These are phyloP conservation scores for Sonneratia caseolaris DNA, from an alignment of 345 rosid genomes.

Conservation along the genomic window DNA sequence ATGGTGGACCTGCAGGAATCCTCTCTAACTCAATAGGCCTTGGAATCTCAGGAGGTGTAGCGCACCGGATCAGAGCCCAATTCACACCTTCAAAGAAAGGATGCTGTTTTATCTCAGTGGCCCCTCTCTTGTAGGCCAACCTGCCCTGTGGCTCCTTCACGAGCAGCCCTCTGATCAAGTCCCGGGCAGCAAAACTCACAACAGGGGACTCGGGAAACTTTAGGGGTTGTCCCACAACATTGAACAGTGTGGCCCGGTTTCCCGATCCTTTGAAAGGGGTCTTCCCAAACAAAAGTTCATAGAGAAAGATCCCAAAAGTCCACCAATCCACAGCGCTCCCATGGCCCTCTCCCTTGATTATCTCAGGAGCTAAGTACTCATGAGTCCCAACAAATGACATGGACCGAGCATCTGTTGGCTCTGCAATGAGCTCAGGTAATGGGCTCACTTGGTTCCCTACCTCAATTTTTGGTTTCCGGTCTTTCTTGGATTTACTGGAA, in stretches of 20 bases:
- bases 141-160: conserved; percentile 87
- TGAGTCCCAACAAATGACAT: conserved; percentile 97
- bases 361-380: conserved; percentile 86
- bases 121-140: conserved; percentile 79
- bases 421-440: conserved; percentile 85
- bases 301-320: conserved; percentile 84
- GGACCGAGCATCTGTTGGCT: conserved; percentile 87
- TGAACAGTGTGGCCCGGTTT: conserved; percentile 76
- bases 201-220: conserved; percentile 75
- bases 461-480: conserved; percentile 59
- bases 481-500: conserved; percentile 77
- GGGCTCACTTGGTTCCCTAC: conserved; percentile 72
- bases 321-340: conserved; percentile 99
- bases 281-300: conserved; percentile 82
- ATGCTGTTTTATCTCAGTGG: conserved; percentile 90
- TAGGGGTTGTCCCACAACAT: conserved; percentile 88
- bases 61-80: conserved; percentile 90
- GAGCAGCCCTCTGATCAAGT: conserved; percentile 68
- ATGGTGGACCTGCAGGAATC: conserved; percentile 29
- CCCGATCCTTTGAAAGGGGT: conserved; percentile 94
- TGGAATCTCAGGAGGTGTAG: conserved; percentile 87
- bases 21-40: conserved; percentile 63
- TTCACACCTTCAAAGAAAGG: conserved; percentile 91
- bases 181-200: conserved; percentile 85
- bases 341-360: conserved; percentile 92